Conservation (phyloP, 768 basidiomycete species). For the Lyophyllum shimeji region DNA sequence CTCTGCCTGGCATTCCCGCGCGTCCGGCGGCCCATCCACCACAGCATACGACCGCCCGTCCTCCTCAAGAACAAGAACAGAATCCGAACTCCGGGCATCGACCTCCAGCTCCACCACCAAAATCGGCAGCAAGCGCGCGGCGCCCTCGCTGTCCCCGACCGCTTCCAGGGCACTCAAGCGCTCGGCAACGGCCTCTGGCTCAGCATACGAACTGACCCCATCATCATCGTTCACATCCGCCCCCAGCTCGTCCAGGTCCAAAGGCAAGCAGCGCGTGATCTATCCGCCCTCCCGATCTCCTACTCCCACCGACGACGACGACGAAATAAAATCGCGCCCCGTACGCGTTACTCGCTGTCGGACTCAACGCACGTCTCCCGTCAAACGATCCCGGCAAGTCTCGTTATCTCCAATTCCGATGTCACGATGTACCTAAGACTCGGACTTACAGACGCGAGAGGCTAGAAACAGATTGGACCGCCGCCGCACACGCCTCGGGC, state of each 20-base stretch:
- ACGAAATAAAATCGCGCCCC: background rate
- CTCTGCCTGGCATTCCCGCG: too few species aligned
- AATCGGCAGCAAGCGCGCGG: background rate
- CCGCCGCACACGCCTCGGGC: conserved; percentile 20
- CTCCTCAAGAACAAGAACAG: too few species aligned
- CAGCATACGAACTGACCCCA: background rate
- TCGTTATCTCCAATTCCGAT: background rate
- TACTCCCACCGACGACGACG: background rate
- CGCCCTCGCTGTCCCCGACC: background rate
- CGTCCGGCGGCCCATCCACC: too few species aligned
- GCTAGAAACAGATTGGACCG: conserved; percentile 35
- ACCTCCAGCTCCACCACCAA: background rate
- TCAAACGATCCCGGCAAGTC: background rate
- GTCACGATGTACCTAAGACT: too few species aligned
- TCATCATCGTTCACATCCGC: background rate
- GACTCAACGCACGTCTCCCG: background rate
- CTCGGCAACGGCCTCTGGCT: background rate
- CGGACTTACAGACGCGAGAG: conserved; percentile 21
- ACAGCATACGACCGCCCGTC: too few species aligned
- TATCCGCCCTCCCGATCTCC: background rate
- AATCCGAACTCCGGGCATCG: background rate
- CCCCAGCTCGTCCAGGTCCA: background rate
- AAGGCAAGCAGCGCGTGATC: conserved; percentile 1
- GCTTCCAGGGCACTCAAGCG: background rate
- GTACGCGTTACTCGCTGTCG: background rate